These are phyloP conservation scores for Parathielavia appendiculata DNA, from an alignment of 495 filamentous ascomycete genomes.

Conservation along the genomic window DNA sequence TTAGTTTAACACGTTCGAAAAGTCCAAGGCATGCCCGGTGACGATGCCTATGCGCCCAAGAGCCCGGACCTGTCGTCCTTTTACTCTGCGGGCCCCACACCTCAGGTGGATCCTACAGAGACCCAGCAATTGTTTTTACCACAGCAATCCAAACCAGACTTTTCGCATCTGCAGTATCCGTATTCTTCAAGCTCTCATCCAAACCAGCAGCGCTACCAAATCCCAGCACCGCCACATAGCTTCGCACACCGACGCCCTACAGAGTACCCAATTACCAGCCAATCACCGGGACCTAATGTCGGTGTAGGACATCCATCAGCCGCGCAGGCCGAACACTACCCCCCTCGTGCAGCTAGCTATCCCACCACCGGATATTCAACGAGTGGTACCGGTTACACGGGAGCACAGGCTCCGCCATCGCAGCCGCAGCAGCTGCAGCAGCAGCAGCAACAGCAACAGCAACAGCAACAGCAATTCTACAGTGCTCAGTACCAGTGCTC, in stretches of 20 bases:
- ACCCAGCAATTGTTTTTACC: constrained; percentile 23
- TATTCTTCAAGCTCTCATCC: constrained; percentile 19
- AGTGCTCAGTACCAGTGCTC: constrained; percentile 4
- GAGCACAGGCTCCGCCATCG: constrained; percentile 10
- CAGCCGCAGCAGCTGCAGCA: constrained; percentile 19
- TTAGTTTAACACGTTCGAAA: neutral
- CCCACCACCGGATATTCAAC: constrained; percentile 3
- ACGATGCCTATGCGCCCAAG: constrained; percentile 49
- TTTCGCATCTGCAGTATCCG: constrained; percentile 24
- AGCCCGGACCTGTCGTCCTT: constrained; percentile 53
- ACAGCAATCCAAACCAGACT: constrained; percentile 21
- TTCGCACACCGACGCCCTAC: constrained; percentile 7
- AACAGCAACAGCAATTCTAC: constrained; percentile 14
- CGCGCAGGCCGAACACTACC: constrained; percentile 17
- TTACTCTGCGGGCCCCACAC: constrained; percentile 35
- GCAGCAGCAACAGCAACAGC: constrained; percentile 20
- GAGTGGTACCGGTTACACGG: constrained; percentile 10
- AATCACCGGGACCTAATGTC: neutral
- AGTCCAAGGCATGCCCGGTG: constrained; percentile 38
- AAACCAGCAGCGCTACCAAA: constrained; percentile 13
- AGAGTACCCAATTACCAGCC: neutral
- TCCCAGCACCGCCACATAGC: constrained; percentile 20
- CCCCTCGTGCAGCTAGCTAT: constrained; percentile 2
- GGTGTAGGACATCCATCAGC: constrained; percentile 4
- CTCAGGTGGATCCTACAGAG: constrained; percentile 24